phyloP scores from a whole-genome alignment of 176 grass and related monocot genomes.

The Puccinellia tenuiflora region DNA sequence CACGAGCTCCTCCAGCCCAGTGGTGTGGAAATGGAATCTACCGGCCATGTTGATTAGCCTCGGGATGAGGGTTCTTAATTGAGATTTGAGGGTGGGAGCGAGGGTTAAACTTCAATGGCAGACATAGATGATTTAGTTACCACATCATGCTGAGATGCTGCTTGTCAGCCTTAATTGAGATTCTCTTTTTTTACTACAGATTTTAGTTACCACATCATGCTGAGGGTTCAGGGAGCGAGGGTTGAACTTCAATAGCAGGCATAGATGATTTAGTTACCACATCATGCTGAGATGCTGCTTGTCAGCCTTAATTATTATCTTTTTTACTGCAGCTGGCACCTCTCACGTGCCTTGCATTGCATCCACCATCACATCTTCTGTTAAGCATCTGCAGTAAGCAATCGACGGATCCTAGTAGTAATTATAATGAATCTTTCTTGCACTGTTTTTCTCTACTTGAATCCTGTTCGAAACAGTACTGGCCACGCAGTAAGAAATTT shows the following conservation, averaged over 20 bases:
- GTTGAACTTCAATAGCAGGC: no score
- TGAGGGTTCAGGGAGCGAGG: no score
- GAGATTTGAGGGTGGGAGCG: no score
- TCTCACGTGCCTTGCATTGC: neutral
- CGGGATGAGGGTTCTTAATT: neutral
- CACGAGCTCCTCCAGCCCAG: no score
- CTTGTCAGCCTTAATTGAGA: neutral
- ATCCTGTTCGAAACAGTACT: no score
- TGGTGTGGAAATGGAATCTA: constrained; percentile 27
- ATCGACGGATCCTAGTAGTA: neutral
- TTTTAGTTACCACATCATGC: neutral
- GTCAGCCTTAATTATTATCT: neutral
- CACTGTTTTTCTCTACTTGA: neutral
- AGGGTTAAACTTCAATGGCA: no score
- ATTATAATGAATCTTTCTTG: neutral
- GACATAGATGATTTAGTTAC: neutral
- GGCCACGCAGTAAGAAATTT: no score
- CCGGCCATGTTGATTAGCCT: constrained; percentile 23
- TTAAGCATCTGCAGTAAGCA: neutral
- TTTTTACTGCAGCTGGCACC: neutral
- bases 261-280: neutral
- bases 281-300: constrained; percentile 17
- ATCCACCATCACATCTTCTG: no score
- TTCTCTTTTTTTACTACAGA: neutral
- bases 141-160: constrained; percentile 7